Evolutionary conservation across 2,329 filamentous ascomycete genomes (phyloP).

Genomic region (Diaporthe ampelina): DNA sequence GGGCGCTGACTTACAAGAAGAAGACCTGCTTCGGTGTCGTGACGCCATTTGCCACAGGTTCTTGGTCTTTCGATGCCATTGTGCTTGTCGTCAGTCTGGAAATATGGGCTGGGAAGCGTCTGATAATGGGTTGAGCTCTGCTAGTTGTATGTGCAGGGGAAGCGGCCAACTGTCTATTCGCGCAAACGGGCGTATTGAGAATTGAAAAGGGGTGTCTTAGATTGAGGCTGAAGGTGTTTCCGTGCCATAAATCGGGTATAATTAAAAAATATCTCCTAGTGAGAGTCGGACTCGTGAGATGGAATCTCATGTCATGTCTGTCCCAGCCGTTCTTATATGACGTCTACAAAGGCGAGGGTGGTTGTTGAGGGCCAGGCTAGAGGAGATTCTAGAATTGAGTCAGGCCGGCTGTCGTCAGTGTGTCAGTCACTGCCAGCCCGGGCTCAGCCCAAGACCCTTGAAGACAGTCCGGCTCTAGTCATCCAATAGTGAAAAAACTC

Average conservation of each 20-base stretch:
- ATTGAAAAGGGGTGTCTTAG: not conserved
- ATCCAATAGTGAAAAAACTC: not conserved
- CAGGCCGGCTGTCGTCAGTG: conserved; percentile 23
- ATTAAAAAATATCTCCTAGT: not conserved
- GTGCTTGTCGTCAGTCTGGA: not conserved
- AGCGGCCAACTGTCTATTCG: conserved; percentile 6
- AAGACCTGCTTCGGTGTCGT: conserved; percentile 52
- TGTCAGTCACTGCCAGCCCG: not conserved
- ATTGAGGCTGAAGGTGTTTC: not conserved
- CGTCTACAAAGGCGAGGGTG: conserved; percentile 22
- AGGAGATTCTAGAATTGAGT: conserved; percentile 32
- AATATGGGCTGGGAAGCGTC: not conserved
- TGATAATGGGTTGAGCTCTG: not conserved
- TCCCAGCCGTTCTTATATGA: conserved; percentile 20
- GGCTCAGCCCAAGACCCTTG: not conserved
- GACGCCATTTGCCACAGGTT: conserved; percentile 17
- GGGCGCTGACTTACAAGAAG: conserved; percentile 57
- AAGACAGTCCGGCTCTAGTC: not conserved
- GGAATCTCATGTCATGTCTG: conserved; percentile 11
- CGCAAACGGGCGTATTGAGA: not conserved
- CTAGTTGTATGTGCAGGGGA: not conserved
- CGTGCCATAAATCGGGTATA: not conserved
- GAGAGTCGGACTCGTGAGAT: not conserved
- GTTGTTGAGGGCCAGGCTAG: not conserved
- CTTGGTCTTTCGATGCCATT: conserved; percentile 34